Percentiles rank a stretch among this genome's conserved stretches.
These are phyloP conservation scores for Backusella westeae DNA, from an alignment of 192 early-diverging fungal genomes.

Conservation along the genomic window DNA sequence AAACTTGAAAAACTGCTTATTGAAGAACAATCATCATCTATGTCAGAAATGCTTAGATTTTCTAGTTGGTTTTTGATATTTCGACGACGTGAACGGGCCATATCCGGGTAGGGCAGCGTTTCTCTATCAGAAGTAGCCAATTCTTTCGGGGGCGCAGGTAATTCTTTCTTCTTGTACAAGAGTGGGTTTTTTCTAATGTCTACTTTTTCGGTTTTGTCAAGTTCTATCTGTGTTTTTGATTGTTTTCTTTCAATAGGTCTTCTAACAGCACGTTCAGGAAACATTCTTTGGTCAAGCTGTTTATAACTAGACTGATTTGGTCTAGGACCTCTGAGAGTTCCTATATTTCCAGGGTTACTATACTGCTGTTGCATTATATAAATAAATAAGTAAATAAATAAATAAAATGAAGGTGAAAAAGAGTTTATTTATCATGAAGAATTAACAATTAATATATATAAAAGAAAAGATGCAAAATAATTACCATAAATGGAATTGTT, in stretches of 20 bases:
- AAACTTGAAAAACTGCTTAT: not conserved
- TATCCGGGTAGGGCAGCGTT: not conserved
- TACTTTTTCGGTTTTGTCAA: not conserved
- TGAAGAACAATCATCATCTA: not conserved
- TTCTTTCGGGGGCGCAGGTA: not conserved
- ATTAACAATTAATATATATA: not conserved
- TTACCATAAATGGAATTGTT: not conserved
- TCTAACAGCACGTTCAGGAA: not conserved
- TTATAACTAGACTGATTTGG: conserved; percentile 1
- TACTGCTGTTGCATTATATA: not conserved
- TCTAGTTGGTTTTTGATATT: not conserved
- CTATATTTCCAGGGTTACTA: not conserved
- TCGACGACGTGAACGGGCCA: not conserved
- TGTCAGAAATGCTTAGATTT: not conserved
- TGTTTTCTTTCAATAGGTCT: not conserved
- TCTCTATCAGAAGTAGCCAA: not conserved
- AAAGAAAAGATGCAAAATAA: not conserved
- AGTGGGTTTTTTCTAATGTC: not conserved
- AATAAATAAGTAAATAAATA: not conserved
- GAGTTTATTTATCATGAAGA: not conserved
- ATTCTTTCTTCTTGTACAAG: not conserved
- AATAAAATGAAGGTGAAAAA: not conserved
- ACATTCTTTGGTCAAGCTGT: not conserved
- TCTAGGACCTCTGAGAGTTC: conserved; percentile 3
- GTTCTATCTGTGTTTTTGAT: not conserved